Evolutionary conservation across 2,329 filamentous ascomycete species (phyloP).

Genomic region (Trichoderma sp.): DNA sequence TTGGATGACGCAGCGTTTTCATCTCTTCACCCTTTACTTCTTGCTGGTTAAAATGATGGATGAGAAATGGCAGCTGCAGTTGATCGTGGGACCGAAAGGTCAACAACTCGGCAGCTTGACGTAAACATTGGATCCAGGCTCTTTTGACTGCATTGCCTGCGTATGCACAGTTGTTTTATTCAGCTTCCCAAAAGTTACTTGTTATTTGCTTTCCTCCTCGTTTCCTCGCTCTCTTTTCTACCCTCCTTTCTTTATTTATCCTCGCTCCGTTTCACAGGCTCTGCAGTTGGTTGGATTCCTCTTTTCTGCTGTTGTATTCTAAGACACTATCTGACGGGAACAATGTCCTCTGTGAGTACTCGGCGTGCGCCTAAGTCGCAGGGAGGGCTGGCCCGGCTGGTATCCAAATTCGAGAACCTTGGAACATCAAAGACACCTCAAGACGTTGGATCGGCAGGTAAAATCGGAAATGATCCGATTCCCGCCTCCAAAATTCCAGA

Average conservation of each 20-base stretch:
- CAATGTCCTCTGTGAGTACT: neutral
- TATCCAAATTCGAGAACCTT: conserved; percentile 40
- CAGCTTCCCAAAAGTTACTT: neutral
- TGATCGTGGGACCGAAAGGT: neutral
- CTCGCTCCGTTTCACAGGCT: neutral
- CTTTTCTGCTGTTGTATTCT: neutral
- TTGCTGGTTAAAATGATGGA: neutral
- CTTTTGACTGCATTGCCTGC: neutral
- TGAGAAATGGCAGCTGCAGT: neutral
- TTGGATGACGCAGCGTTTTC: neutral
- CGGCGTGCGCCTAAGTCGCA: neutral
- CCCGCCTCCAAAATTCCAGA: neutral
- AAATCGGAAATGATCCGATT: neutral
- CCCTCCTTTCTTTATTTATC: neutral
- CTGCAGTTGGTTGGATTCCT: neutral
- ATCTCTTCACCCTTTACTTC: neutral
- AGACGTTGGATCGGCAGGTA: neutral
- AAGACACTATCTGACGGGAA: neutral
- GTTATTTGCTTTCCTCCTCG: neutral
- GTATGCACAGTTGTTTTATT: neutral
- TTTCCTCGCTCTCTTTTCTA: neutral
- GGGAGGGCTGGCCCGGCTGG: conserved; percentile 34
- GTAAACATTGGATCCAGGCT: neutral
- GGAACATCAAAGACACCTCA: conserved; percentile 26
- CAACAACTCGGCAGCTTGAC: neutral